These are phyloP conservation scores for Kwoniella dejecticola DNA, from an alignment of 768 basidiomycete species.

Conservation along the genomic window DNA sequence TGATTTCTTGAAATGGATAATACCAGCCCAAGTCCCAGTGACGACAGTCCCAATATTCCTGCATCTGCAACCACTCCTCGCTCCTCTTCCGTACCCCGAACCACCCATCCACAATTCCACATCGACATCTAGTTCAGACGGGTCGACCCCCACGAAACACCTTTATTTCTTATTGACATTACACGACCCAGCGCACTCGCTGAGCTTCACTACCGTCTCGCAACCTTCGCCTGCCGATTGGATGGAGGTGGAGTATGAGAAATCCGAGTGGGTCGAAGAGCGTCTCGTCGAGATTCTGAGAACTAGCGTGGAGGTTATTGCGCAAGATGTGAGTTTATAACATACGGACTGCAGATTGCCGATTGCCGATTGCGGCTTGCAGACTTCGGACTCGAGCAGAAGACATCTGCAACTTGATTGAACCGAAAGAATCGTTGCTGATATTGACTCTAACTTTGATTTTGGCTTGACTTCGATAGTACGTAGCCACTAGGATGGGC, in stretches of 20 bases:
- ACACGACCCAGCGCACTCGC: conserved; percentile 74
- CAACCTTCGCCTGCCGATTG: conserved; percentile 82
- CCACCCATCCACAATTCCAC: conserved; percentile 36
- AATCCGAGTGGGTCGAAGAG: conserved; percentile 90
- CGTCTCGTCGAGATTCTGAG: conserved; percentile 81
- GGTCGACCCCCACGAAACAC: conserved; percentile 57
- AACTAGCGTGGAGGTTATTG: conserved; percentile 82
- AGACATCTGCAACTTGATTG: too few relatives aligned
- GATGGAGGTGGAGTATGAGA: conserved; percentile 82
- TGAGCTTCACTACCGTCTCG: conserved; percentile 74
- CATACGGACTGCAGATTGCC: background rate
- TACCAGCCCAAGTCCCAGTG: conserved; percentile 52
- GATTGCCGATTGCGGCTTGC: background rate
- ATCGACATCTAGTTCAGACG: conserved; percentile 7
- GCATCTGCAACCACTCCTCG: conserved; percentile 84
- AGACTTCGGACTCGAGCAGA: too few relatives aligned
- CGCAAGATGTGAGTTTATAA: conserved; percentile 66
- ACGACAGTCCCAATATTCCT: conserved; percentile 89
- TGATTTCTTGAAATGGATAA: too few relatives aligned
- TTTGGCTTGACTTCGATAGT: conserved; percentile 19
- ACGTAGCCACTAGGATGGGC: conserved; percentile 40
- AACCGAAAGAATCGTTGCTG: too few relatives aligned
- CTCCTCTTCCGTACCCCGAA: conserved; percentile 59
- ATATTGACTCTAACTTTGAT: too few relatives aligned
- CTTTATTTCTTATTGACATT: conserved; percentile 74